Evolutionary conservation across 257 asterid genomes (phyloP).

Genomic region (Datura wrightii): DNA sequence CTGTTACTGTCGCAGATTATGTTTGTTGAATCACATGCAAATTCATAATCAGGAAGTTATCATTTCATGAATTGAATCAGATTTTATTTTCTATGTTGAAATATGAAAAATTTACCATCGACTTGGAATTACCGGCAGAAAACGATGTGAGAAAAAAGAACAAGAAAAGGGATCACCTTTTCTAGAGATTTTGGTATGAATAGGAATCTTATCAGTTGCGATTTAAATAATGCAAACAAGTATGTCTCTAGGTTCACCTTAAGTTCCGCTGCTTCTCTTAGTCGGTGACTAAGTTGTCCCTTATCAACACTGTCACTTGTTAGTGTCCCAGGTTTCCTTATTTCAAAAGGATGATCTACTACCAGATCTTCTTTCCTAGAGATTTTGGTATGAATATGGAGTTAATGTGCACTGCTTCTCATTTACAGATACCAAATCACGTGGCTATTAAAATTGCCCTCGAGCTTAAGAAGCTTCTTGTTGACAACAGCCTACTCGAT

Average conservation of each 20-base stretch:
- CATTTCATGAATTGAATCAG: not conserved
- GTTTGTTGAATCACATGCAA: conserved; percentile 21
- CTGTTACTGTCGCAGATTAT: not conserved
- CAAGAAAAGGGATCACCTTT: not conserved
- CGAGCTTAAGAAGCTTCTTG: conserved; percentile 93
- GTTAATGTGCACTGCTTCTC: conserved; percentile 28
- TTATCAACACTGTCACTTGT: not conserved
- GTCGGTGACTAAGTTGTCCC: not conserved
- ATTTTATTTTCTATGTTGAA: not conserved
- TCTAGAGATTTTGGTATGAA: too few relatives aligned
- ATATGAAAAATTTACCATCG: not conserved
- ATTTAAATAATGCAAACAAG: conserved; percentile 1
- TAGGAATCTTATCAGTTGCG: not conserved
- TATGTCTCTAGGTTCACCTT: not conserved
- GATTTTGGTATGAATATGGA: not conserved
- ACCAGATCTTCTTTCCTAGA: not conserved
- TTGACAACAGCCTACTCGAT: conserved; percentile 94
- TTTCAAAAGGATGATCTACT: conserved; percentile 19
- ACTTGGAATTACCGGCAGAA: not conserved
- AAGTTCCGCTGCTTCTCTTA: conserved; percentile 17
- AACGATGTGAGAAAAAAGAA: not conserved
- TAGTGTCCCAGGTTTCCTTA: conserved; percentile 12
- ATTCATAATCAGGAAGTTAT: not conserved
- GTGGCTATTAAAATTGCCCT: conserved; percentile 98
- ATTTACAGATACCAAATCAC: conserved; percentile 93